A percentile compares a stretch with the other conserved stretches of the same genome.
Conservation (phyloP, 2,329 filamentous ascomycete species). For the Xylaria sp. region DNA sequence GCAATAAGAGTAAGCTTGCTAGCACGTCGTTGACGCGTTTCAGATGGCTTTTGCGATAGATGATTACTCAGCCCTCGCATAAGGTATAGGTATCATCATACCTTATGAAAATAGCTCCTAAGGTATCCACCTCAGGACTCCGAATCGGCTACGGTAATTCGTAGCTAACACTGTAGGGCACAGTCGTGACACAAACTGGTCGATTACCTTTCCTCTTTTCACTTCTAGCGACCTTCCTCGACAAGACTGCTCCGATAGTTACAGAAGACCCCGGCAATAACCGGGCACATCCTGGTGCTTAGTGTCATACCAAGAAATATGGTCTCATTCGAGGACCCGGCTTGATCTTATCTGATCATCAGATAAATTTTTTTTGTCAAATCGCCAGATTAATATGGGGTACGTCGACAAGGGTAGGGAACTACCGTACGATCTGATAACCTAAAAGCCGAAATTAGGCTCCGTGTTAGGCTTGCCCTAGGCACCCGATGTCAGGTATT, state of each 20-base stretch:
- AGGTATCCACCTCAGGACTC: conserved; percentile 12
- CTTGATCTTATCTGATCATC: conserved; percentile 49
- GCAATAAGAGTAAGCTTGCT: background rate
- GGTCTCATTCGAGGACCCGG: conserved; percentile 30
- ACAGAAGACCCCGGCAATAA: conserved; percentile 27
- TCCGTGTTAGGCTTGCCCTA: conserved; percentile 19
- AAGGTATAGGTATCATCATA: background rate
- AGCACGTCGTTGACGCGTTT: background rate
- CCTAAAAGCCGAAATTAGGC: conserved; percentile 24
- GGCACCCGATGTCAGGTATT: background rate
- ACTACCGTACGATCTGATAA: conserved; percentile 30
- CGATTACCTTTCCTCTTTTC: conserved; percentile 7
- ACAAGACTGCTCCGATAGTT: conserved; percentile 35
- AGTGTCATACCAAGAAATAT: conserved; percentile 38
- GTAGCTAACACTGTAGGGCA: background rate
- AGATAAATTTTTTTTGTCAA: conserved; percentile 36
- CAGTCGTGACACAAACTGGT: background rate
- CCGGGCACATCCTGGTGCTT: background rate
- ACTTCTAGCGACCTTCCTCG: conserved; percentile 31
- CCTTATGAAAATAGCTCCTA: background rate
- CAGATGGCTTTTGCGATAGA: background rate
- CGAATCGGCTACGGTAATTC: conserved; percentile 17
- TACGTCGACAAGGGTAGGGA: conserved; percentile 12
- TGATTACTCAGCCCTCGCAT: conserved; percentile 9
- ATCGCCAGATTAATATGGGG: conserved; percentile 27